Evolutionary conservation across 805 yeast genomes (phyloP).

Genomic region (Priceomyces carsonii): DNA sequence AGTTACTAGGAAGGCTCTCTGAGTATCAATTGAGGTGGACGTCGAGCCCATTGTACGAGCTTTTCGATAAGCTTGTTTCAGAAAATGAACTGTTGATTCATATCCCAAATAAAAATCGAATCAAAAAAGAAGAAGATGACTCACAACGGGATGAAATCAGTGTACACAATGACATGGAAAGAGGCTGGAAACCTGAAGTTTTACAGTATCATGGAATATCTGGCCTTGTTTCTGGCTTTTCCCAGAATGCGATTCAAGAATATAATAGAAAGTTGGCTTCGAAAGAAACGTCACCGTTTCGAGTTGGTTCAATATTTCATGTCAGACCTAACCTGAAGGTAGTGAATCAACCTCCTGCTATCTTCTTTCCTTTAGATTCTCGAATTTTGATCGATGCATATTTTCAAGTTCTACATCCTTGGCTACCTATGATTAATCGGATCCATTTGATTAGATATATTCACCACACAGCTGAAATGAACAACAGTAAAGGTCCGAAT

Average conservation of each 20-base stretch:
- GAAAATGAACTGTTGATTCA: neutral
- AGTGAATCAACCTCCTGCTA: conserved; percentile 17
- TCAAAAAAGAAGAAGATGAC: neutral
- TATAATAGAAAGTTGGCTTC: conserved; percentile 12
- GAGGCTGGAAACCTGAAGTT: conserved; percentile 17
- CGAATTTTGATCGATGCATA: conserved; percentile 16
- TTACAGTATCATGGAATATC: conserved; percentile 22
- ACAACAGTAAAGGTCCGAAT: conserved; percentile 9
- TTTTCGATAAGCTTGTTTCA: neutral
- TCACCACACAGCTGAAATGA: conserved; percentile 7
- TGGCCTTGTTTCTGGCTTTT: conserved; percentile 20
- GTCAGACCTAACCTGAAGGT: conserved; percentile 15
- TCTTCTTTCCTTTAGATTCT: conserved; percentile 17
- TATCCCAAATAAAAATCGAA: neutral
- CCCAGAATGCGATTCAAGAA: conserved; percentile 16
- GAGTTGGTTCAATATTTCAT: conserved; percentile 26
- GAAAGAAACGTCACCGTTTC: conserved; percentile 17
- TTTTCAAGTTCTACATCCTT: conserved; percentile 20
- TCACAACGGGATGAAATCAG: conserved; percentile 14
- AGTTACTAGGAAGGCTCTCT: neutral
- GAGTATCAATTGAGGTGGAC: neutral
- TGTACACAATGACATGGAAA: conserved; percentile 2
- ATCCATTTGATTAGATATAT: conserved; percentile 16
- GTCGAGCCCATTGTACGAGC: neutral
- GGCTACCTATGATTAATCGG: conserved; percentile 24